Base-by-base conservation (phyloP, 108 stramenopile species). In the Fragilariopsis cylindrus region DNA sequence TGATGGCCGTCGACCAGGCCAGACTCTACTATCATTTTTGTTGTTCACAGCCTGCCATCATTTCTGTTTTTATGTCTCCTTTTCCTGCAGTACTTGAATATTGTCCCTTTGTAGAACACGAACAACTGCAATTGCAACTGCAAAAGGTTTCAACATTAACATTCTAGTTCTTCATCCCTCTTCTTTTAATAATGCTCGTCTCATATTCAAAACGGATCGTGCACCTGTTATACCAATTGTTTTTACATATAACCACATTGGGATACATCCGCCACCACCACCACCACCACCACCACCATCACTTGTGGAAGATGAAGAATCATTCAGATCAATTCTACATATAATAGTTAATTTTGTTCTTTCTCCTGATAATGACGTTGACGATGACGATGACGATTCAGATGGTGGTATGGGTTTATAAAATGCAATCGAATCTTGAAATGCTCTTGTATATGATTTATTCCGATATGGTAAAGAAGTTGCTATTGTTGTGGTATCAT, bases 341-440 rank as follows among this genome's bases (percentile, higher is more conserved):
- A 90, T 80, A 60, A 90, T 90, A 0, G 89, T 90, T 13, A 90
- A 57, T 44, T 66, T 67, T 3, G 83, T 84, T 15, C 74, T 47
- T 9, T 30, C 30, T 30, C 30, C 30, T 30, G 30, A 30, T 30
- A 30, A 30, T 30, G 30, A 19, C 19, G 19, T 19, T 0, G 19
- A 19, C 19, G 19, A 19, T 19, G 19, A 30, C 30, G 30, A 30
- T 30, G 21, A 21, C 21, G 21, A 21, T 21, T 1, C 30, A 30
- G 30, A 30, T 30, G 30, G 30, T 4, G 62, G 39, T 13, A 85
- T 4, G 4, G 80, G 77, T 57, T 87, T 84, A 65, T 90, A 90
- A 76, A 90, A 87, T 30, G 89, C 89, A 48, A 90, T 84, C 18
- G 84, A 85, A 75, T 90, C 89, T 74, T 90, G 89, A 82, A 84